A percentile compares a stretch with the other conserved stretches of the same genome.
These are phyloP conservation scores for Dalechampia spathulata DNA, from an alignment of 441 rosid species.

Conservation along the genomic window DNA sequence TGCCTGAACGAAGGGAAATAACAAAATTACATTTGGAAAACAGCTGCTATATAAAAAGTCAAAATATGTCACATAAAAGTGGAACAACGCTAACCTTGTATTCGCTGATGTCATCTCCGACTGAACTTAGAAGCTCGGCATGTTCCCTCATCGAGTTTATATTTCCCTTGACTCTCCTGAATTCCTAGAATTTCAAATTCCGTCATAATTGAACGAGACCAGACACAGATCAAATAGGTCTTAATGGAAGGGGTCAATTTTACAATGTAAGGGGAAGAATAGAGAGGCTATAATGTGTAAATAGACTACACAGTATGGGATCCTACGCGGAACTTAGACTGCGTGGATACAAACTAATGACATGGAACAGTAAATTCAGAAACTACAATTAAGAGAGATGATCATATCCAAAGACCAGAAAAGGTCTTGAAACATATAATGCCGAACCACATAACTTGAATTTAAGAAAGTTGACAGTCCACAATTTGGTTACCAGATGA, in stretches of 20 bases:
- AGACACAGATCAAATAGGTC: constrained; percentile 1
- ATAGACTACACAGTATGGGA: too few relatives aligned
- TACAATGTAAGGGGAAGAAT: too few relatives aligned
- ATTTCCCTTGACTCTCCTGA: constrained; percentile 78
- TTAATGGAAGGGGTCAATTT: too few relatives aligned
- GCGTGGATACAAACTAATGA: neutral
- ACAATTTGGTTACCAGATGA: too few relatives aligned
- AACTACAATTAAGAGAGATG: neutral
- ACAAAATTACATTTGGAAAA: constrained; percentile 1
- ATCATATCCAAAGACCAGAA: too few relatives aligned
- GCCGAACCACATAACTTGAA: too few relatives aligned
- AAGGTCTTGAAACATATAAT: too few relatives aligned
- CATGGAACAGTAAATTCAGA: neutral
- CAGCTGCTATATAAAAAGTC: constrained; percentile 3
- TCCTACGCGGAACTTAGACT: neutral
- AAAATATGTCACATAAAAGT: constrained; percentile 3
- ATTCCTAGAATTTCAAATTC: constrained; percentile 38
- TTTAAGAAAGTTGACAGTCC: too few relatives aligned
- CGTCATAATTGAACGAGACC: constrained; percentile 11
- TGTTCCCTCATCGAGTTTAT: constrained; percentile 86
- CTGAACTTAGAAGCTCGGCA: constrained; percentile 93
- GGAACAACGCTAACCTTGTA: constrained; percentile 49
- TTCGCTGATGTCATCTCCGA: constrained; percentile 94
- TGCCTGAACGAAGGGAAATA: constrained; percentile 44
- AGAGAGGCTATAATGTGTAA: too few relatives aligned